Base-by-base conservation (phyloP, 148 eudicot genomes). In the Spergularia marina region DNA sequence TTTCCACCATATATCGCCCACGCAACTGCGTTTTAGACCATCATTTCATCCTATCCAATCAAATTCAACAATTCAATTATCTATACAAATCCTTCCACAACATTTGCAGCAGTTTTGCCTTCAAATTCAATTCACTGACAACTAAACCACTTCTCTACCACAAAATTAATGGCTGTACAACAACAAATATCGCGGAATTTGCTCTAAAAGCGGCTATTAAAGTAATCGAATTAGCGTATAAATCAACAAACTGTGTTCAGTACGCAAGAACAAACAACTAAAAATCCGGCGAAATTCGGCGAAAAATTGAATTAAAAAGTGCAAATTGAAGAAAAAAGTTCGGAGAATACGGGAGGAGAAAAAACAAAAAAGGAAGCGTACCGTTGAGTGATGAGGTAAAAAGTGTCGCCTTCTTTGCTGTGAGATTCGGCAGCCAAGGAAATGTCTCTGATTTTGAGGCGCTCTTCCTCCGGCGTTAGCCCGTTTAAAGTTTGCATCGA, bases 351-450 rank as follows among this genome's bases (percentile, higher is more conserved):
- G 49, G 49, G 49, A 44, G 21, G 36, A 73, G 54, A 4, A 40
- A 17, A 25, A 21, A 13, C 7, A 47, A 2, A 5, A 10, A 39
- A 2, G 17, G 73, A 56, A 51, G 54, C 57, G 5, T n/a, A 82
- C 98, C 94, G 82, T 74, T 86, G 92, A 79, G 89, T 89, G 82
- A 94, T 86, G 76, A 94, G 81, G 77, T 85, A 94, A 80, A 90
- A 92, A 36, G 85, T 84, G 64, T 92, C 98, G 81, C 96, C 98
- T 71, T 83, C 88, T 84, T 84, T 89, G 73, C 91, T 83, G 9
- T 82, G 91, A 74, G 94, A 79, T 86, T 92, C 98, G 25, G 90
- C 83, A 47, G 90, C 80, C 75, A 84, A 77, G 0, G 97, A 81
- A 72, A 94, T 87, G 82, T 92, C 97, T 69, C 92, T 78, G 25